phyloP scores from a whole-genome alignment of 2,329 filamentous ascomycete species.

The Aureobasidium melanogenum region DNA sequence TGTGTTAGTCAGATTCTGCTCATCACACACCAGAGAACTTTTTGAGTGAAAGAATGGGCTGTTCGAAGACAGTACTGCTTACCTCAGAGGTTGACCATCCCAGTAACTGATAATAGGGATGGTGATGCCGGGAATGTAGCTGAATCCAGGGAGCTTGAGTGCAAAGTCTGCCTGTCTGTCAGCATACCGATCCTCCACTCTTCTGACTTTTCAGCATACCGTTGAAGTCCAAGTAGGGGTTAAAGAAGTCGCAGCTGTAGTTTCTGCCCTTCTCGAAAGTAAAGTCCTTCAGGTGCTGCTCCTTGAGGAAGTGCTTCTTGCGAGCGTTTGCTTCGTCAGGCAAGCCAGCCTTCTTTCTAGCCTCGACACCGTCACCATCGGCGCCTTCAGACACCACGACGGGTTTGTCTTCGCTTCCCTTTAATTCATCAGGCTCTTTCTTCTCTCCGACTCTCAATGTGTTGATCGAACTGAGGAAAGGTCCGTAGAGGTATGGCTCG shows the following conservation, averaged over 20 bases:
- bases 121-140: constrained; percentile 51
- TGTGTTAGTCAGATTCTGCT: constrained; percentile 20
- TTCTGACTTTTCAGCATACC: constrained; percentile 30
- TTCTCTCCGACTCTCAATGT: constrained; percentile 56
- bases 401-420: constrained; percentile 44
- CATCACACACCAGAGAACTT: neutral
- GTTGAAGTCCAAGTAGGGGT: constrained; percentile 85
- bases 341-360: constrained; percentile 30
- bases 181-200: neutral
- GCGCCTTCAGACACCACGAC: constrained; percentile 46
- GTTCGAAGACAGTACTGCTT: constrained; percentile 29
- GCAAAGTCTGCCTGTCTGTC: constrained; percentile 49
- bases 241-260: constrained; percentile 71
- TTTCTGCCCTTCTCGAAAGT: constrained; percentile 52
- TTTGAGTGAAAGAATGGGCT: no score
- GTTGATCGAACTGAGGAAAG: constrained; percentile 73
- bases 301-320: constrained; percentile 53
- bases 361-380: constrained; percentile 33
- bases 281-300: constrained; percentile 47
- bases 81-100: constrained; percentile 71
- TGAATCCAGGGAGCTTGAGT: constrained; percentile 55
- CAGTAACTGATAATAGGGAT: constrained; percentile 68
- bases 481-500: constrained; percentile 75
- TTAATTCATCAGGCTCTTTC: constrained; percentile 24
- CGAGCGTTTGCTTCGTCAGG: constrained; percentile 37